Conservation (phyloP, 768 basidiomycete species). For the Boletus vermiculosoides region DNA sequence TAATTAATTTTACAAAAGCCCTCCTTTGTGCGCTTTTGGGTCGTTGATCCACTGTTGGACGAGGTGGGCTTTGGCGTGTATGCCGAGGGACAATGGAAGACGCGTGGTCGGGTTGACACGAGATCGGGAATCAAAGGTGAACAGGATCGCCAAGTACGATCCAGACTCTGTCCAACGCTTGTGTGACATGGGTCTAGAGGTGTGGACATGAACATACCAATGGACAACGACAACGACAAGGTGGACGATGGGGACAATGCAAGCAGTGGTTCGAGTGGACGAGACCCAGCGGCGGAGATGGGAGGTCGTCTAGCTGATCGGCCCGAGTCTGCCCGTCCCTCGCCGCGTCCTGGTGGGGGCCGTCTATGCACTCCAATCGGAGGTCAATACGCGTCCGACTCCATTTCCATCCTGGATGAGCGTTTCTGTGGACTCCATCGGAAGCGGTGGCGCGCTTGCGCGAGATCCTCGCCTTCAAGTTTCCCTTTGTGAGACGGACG, state of each 20-base stretch:
- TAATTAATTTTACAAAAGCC: conserved; percentile 7
- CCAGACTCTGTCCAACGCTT: neutral
- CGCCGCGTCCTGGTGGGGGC: neutral
- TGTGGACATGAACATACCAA: neutral
- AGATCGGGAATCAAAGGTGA: neutral
- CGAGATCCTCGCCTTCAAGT: neutral
- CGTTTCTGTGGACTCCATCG: neutral
- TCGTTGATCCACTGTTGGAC: neutral
- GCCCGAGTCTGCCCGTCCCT: neutral
- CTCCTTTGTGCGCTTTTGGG: neutral
- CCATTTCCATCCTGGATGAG: neutral
- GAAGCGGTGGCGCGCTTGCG: neutral
- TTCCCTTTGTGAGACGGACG: neutral
- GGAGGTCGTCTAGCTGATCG: neutral
- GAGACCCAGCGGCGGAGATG: neutral
- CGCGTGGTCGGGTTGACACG: neutral
- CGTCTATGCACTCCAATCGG: neutral
- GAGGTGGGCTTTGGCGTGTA: neutral
- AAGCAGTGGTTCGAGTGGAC: neutral
- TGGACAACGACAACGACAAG: neutral
- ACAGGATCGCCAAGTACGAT: neutral
- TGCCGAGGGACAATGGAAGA: conserved; percentile 7
- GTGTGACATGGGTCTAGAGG: neutral
- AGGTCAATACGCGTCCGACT: neutral
- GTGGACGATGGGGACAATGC: neutral